A percentile compares a stretch with the other conserved stretches of the same genome.
Conservation (phyloP, 2,329 filamentous ascomycete species). For the Diplodia corticola region DNA sequence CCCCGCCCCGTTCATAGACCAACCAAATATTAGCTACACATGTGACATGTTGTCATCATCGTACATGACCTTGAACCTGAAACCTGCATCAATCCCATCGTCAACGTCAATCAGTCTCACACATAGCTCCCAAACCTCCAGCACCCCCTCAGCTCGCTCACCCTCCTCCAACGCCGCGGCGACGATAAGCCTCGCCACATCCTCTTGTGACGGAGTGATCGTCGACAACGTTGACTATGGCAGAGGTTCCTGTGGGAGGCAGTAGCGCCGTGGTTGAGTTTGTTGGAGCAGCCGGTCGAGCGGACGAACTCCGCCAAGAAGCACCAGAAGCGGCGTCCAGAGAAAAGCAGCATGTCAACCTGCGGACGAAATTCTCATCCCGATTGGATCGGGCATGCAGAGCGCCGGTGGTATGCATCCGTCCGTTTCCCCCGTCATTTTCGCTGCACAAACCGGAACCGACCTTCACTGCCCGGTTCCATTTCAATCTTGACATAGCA, state of each 20-base stretch:
- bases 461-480: not conserved
- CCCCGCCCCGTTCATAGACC: too few relatives aligned
- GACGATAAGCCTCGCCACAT: conserved; percentile 51
- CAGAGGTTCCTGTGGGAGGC: not conserved
- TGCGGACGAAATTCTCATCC: not conserved
- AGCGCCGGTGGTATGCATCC: not conserved
- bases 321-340: not conserved
- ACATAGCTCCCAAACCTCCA: too few relatives aligned
- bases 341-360: not conserved
- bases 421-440: not conserved
- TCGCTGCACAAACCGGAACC: not conserved
- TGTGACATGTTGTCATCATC: too few relatives aligned
- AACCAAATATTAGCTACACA: too few relatives aligned
- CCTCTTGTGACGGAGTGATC: too few relatives aligned
- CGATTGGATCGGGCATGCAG: not conserved
- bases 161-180: conserved; percentile 42
- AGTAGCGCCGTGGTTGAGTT: too few relatives aligned
- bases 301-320: not conserved
- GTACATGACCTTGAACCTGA: conserved; percentile 27
- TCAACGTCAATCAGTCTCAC: too few relatives aligned
- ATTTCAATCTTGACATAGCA: not conserved
- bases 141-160: conserved; percentile 45
- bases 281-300: too few relatives aligned
- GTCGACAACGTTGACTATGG: too few relatives aligned
- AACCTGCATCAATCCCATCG: conserved; percentile 1